These are phyloP conservation scores for Sporobolomyces pararoseus DNA, from an alignment of 768 basidiomycete species.

Conservation along the genomic window DNA sequence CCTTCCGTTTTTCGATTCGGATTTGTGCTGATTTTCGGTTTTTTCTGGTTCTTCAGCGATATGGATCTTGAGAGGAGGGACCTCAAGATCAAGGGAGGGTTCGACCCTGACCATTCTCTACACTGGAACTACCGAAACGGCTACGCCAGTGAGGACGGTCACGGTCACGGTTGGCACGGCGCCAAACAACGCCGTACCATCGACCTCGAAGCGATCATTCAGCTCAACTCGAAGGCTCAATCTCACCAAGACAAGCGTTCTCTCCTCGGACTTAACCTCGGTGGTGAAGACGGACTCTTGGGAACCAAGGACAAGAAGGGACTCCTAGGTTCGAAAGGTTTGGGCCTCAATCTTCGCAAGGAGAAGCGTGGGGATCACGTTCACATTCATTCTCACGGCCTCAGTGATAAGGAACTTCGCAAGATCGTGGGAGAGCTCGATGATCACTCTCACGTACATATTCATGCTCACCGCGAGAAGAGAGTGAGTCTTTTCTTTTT, in stretches of 20 bases:
- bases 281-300: slow-evolving; percentile 7
- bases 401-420: too few species aligned
- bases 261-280: slow-evolving; percentile 22
- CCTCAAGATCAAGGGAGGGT: slow-evolving; percentile 16
- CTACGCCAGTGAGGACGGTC: slow-evolving; percentile 21
- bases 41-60: neutral
- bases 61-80: slow-evolving; percentile 25
- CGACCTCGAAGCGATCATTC: slow-evolving; percentile 14
- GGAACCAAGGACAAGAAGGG: slow-evolving; percentile 7
- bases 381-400: too few species aligned
- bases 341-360: slow-evolving; percentile 15
- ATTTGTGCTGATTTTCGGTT: neutral
- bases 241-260: slow-evolving; percentile 1
- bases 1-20: neutral
- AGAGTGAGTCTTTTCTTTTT: neutral
- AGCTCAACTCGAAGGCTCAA: slow-evolving; percentile 8
- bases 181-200: neutral
- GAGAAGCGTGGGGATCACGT: too few species aligned
- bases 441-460: too few species aligned
- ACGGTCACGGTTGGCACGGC: slow-evolving; percentile 28
- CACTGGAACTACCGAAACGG: slow-evolving; percentile 31
- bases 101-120: slow-evolving; percentile 26
- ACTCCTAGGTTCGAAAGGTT: neutral
- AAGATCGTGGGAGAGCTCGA: too few species aligned
- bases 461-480: too few species aligned